phyloP scores from a whole-genome alignment of 306 rosid species.

The Sechiopsis laciniata region DNA sequence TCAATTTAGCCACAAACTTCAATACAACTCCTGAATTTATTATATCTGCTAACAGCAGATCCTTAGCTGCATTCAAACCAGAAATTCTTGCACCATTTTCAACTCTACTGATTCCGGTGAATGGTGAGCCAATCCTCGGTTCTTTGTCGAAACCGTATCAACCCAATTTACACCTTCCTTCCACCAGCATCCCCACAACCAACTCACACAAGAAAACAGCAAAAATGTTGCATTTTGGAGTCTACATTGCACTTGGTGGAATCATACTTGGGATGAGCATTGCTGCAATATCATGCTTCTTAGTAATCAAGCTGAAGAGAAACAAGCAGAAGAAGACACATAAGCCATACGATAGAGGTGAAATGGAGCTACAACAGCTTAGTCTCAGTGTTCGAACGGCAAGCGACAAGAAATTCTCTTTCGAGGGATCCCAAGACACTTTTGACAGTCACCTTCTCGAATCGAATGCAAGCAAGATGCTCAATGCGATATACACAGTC shows the following conservation, averaged over 20 bases:
- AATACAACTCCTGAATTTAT: constrained; percentile 54
- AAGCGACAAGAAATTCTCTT: constrained; percentile 73
- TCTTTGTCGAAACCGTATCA: constrained; percentile 40
- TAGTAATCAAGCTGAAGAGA: constrained; percentile 46
- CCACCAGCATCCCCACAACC: constrained; percentile 29
- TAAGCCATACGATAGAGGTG: constrained; percentile 39
- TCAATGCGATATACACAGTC: constrained; percentile 42
- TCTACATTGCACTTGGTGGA: constrained; percentile 46
- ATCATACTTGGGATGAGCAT: constrained; percentile 43
- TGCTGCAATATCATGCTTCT: constrained; percentile 38
- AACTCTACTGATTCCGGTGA: constrained; percentile 60
- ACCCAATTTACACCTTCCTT: constrained; percentile 41
- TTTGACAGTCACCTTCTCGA: constrained; percentile 36
- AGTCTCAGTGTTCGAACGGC: constrained; percentile 73
- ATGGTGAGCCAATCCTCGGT: constrained; percentile 38
- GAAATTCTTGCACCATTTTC: constrained; percentile 45
- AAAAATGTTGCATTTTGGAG: constrained; percentile 42
- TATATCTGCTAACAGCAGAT: constrained; percentile 44
- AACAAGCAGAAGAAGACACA: constrained; percentile 35
- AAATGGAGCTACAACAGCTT: constrained; percentile 74
- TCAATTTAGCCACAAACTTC: constrained; percentile 59
- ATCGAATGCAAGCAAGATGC: constrained; percentile 36
- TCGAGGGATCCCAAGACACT: constrained; percentile 53
- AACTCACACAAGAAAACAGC: constrained; percentile 44
- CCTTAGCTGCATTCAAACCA: constrained; percentile 24